Evolutionary conservation across 345 rosid genomes (phyloP).

Genomic region (Camelina hispida): DNA sequence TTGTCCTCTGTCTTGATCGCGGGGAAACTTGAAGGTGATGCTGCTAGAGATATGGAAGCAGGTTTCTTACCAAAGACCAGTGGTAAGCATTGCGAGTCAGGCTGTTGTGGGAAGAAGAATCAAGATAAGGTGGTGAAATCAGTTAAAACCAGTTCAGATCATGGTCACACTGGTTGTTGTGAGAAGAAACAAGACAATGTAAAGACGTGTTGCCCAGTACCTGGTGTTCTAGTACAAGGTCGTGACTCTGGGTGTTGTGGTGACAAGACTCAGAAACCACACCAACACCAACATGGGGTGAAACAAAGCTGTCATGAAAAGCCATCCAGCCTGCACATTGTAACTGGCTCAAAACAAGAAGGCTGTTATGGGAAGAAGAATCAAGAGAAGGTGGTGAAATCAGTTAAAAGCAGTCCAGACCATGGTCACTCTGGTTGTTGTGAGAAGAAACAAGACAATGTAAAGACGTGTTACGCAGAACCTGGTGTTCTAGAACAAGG

Average conservation of each 20-base stretch:
- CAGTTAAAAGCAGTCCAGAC: not conserved
- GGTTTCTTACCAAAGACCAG: slow-evolving; percentile 32
- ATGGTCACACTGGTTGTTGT: slow-evolving; percentile 41
- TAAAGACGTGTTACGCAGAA: slow-evolving; percentile 21
- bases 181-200: slow-evolving; percentile 37
- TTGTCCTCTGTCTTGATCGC: not conserved
- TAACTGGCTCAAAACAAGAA: slow-evolving; percentile 24
- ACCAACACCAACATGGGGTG: slow-evolving; percentile 15
- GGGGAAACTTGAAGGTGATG: slow-evolving; percentile 26
- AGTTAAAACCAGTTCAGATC: slow-evolving; percentile 11
- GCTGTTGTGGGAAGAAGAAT: slow-evolving; percentile 40
- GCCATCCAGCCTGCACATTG: slow-evolving; percentile 10
- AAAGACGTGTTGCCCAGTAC: slow-evolving; percentile 19
- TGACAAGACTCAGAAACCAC: slow-evolving; percentile 23
- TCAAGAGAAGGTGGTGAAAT: slow-evolving; percentile 27
- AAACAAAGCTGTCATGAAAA: slow-evolving; percentile 38
- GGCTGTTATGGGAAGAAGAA: slow-evolving; percentile 40
- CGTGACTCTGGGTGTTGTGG: slow-evolving; percentile 38
- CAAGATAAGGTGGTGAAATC: slow-evolving; percentile 28
- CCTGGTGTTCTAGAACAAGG: slow-evolving; percentile 14
- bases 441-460: slow-evolving; percentile 37
- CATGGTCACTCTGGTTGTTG: slow-evolving; percentile 42
- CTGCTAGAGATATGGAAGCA: slow-evolving; percentile 36
- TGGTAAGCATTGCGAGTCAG: slow-evolving; percentile 36
- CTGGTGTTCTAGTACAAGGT: slow-evolving; percentile 7